Conservation (phyloP, 2,329 filamentous ascomycete species). For the Fusarium marasasianum region DNA sequence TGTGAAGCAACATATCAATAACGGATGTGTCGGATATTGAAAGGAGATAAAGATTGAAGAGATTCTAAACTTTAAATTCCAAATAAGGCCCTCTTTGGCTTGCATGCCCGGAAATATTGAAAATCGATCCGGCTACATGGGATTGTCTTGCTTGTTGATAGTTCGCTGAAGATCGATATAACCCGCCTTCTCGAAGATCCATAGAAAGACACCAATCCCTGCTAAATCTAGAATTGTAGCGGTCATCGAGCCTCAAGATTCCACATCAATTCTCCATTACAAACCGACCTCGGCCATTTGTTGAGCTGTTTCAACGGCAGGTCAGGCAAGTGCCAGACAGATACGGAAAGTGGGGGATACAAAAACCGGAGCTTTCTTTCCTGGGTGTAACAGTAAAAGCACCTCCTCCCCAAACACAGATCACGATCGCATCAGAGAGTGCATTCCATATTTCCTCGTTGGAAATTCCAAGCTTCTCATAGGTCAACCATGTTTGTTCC, state of each 20-base stretch:
- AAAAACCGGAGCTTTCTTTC: constrained; percentile 16
- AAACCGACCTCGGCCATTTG: constrained; percentile 1
- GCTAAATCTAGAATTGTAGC: neutral
- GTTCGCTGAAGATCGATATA: neutral
- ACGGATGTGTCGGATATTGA: neutral
- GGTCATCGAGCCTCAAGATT: constrained; percentile 21
- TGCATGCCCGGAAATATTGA: neutral
- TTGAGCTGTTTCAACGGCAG: neutral
- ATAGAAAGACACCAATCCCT: neutral
- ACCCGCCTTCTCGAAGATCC: neutral
- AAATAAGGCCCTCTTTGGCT: neutral
- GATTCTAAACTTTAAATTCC: neutral
- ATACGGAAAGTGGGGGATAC: constrained; percentile 4
- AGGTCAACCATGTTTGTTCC: neutral
- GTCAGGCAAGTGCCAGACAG: neutral
- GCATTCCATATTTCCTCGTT: neutral
- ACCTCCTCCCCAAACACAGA: neutral
- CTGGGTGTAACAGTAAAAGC: neutral
- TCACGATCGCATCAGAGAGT: neutral
- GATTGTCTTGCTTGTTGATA: neutral
- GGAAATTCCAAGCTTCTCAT: constrained; percentile 4
- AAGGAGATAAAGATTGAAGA: neutral
- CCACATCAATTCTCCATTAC: constrained; percentile 11
- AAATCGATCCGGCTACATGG: neutral
- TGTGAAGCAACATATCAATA: neutral